Percentiles rank a stretch among this genome's conserved stretches.
phyloP scores from a whole-genome alignment of 495 filamentous ascomycete species.

The Aspergillus carlsbadensis region DNA sequence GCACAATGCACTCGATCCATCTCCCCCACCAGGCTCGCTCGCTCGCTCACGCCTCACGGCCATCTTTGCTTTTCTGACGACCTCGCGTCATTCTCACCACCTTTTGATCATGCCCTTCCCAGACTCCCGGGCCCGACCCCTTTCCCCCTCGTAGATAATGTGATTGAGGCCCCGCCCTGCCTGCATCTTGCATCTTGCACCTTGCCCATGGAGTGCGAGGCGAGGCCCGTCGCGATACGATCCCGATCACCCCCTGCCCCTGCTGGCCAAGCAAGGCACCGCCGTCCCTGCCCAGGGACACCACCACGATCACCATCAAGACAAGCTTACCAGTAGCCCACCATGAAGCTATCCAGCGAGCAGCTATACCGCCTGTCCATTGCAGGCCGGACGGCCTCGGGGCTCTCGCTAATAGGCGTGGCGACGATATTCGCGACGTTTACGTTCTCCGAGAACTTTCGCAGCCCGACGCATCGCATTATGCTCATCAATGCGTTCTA shows the following conservation, averaged over 20 bases:
- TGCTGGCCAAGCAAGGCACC: neutral
- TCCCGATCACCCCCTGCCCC: neutral
- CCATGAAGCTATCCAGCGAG: constrained; percentile 31
- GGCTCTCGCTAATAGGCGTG: constrained; percentile 38
- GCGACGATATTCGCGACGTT: constrained; percentile 42
- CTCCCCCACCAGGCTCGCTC: neutral
- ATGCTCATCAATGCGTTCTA: constrained; percentile 49
- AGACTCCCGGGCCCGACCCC: neutral
- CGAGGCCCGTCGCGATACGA: neutral
- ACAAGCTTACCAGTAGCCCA: no score
- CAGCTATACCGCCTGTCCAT: constrained; percentile 31
- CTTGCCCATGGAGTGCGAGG: neutral
- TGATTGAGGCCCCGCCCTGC: no score
- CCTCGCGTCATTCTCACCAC: neutral
- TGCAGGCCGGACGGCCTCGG: constrained; percentile 37
- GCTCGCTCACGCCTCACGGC: neutral
- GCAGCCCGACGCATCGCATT: constrained; percentile 48
- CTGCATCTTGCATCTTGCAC: no score
- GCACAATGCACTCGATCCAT: neutral
- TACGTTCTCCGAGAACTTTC: constrained; percentile 36
- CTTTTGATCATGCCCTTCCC: neutral
- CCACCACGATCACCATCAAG: no score
- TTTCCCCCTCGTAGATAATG: neutral
- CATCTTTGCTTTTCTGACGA: constrained; percentile 1
- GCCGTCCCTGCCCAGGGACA: neutral